Percentiles rank a stretch among this genome's conserved stretches.
Conservation (phyloP, 768 basidiomycete species). For the Lentinus tigrinus region DNA sequence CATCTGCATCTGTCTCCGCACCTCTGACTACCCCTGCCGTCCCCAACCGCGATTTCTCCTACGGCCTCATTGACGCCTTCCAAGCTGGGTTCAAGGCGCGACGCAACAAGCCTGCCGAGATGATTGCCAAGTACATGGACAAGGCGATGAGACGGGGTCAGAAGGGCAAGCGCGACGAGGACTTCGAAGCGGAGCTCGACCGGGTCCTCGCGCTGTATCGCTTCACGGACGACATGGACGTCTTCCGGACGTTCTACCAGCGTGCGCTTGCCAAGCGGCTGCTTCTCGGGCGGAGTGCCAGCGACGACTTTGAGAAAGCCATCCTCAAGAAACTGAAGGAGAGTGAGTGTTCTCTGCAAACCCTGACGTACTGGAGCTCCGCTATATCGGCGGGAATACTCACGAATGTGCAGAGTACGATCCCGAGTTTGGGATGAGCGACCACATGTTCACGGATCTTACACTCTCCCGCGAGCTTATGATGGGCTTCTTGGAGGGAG, state of each 20-base stretch:
- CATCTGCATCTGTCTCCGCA: constrained; percentile 31
- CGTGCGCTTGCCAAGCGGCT: constrained; percentile 85
- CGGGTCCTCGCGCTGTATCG: constrained; percentile 73
- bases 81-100: constrained; percentile 69
- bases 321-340: constrained; percentile 87
- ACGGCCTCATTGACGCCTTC: constrained; percentile 75
- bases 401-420: constrained; percentile 68
- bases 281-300: constrained; percentile 80
- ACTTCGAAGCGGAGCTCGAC: constrained; percentile 64
- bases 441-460: constrained; percentile 94
- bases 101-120: constrained; percentile 83
- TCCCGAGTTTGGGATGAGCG: constrained; percentile 91
- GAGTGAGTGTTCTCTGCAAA: constrained; percentile 41
- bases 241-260: constrained; percentile 91
- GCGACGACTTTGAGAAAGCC: constrained; percentile 80
- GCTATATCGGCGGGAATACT: neutral
- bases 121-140: constrained; percentile 92
- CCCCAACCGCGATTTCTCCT: constrained; percentile 56
- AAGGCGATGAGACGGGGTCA: constrained; percentile 86
- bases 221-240: constrained; percentile 90
- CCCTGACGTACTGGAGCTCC: neutral
- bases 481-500: constrained; percentile 57
- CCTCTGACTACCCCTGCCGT: constrained; percentile 23
- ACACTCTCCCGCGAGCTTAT: constrained; percentile 74
- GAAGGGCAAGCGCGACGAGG: constrained; percentile 57